Conservation (phyloP, 2,329 filamentous ascomycete species). For the Paraphaeosphaeria minitans region DNA sequence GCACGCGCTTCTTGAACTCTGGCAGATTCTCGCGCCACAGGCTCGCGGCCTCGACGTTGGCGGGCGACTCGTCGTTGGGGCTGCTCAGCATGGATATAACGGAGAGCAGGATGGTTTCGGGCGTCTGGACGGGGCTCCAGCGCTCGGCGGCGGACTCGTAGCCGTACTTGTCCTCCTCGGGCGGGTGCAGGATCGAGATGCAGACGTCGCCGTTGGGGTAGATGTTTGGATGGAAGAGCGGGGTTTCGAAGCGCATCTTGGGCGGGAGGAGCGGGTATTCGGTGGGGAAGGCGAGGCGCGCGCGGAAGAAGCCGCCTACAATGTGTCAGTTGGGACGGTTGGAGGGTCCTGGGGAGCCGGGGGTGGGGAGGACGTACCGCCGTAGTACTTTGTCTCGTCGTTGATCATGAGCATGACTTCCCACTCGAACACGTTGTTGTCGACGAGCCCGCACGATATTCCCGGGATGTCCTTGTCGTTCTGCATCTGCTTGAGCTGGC, state of each 20-base stretch:
- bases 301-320: slow-evolving; percentile 85
- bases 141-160: slow-evolving; percentile 96
- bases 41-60: slow-evolving; percentile 94
- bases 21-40: slow-evolving; percentile 87
- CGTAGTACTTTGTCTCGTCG: slow-evolving; percentile 91
- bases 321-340: slow-evolving; percentile 10
- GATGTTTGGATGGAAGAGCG: slow-evolving; percentile 97
- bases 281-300: slow-evolving; percentile 90
- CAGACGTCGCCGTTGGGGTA: slow-evolving; percentile 92
- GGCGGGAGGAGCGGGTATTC: slow-evolving; percentile 97
- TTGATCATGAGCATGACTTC: slow-evolving; percentile 99
- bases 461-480: slow-evolving; percentile 88
- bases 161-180: slow-evolving; percentile 96
- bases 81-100: slow-evolving; percentile 99
- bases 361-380: slow-evolving; percentile 65
- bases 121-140: slow-evolving; percentile 95
- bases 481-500: slow-evolving; percentile 95
- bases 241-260: slow-evolving; percentile 92
- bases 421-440: slow-evolving; percentile 93
- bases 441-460: slow-evolving; percentile 88
- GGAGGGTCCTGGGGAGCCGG: too few relatives aligned
- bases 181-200: slow-evolving; percentile 96
- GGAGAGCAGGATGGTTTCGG: slow-evolving; percentile 95
- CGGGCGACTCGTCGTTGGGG: slow-evolving; percentile 95
- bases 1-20: slow-evolving; percentile 86